Percentiles rank a stretch among this genome's conserved stretches.
Conservation (phyloP, 768 basidiomycete genomes). For the Lactifluus subvellereus region DNA sequence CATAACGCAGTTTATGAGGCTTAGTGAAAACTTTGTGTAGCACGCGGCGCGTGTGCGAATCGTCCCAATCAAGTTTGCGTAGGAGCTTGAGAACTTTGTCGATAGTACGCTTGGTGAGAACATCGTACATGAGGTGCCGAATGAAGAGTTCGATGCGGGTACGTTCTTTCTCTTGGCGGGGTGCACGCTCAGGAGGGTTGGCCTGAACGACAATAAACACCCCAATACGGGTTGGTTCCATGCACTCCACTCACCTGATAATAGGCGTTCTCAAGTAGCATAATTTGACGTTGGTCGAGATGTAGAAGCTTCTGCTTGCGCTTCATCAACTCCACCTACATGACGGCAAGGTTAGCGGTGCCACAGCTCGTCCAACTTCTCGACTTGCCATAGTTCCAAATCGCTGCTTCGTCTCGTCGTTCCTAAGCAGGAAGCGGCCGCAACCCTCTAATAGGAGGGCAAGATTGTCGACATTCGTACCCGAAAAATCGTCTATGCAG, state of each 20-base stretch:
- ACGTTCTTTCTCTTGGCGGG: conserved; percentile 79
- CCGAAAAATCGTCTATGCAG: conserved; percentile 91
- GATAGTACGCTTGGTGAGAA: conserved; percentile 87
- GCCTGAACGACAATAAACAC: conserved; percentile 48
- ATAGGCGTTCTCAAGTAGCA: conserved; percentile 95
- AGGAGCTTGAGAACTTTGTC: conserved; percentile 93
- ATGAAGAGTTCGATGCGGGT: conserved; percentile 89
- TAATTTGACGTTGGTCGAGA: conserved; percentile 82
- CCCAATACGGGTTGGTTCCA: conserved; percentile 7
- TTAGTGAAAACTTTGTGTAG: conserved; percentile 93
- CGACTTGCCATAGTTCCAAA: conserved; percentile 77
- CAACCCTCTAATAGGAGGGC: conserved; percentile 90
- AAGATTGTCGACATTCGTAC: conserved; percentile 88
- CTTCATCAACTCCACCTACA: conserved; percentile 85
- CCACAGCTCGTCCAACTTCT: background rate
- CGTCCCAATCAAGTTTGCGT: conserved; percentile 96
- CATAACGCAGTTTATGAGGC: conserved; percentile 95
- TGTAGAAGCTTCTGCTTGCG: conserved; percentile 92
- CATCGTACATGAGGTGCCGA: conserved; percentile 90
- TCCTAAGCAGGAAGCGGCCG: conserved; percentile 83
- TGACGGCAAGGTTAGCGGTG: background rate
- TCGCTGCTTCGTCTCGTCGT: conserved; percentile 80
- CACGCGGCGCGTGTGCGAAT: conserved; percentile 48
- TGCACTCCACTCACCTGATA: conserved; percentile 62
- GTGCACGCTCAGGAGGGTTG: conserved; percentile 92